These are phyloP conservation scores for Lichtheimia ornata DNA, from an alignment of 371 early-diverging fungal species.

Conservation along the genomic window DNA sequence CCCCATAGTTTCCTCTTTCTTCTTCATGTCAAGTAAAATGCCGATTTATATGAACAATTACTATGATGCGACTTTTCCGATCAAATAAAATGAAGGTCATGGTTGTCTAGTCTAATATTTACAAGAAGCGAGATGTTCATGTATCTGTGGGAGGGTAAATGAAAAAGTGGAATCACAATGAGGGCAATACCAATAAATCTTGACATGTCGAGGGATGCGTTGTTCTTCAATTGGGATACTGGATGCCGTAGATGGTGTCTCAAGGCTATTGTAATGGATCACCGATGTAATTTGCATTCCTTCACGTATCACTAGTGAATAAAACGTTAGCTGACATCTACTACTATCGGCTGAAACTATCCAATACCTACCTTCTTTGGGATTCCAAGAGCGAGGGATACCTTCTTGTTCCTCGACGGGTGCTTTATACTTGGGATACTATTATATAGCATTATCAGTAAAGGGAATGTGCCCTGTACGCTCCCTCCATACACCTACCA, in stretches of 20 bases:
- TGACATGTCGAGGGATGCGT: conserved; percentile 22
- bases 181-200: conserved; percentile 42
- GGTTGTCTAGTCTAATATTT: no score
- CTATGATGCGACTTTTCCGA: no score
- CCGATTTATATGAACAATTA: no score
- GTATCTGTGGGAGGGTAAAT: conserved; percentile 11
- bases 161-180: conserved; percentile 25
- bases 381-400: conserved; percentile 45
- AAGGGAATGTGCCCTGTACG: neutral
- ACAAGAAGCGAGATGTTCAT: conserved; percentile 13
- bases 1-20: no score
- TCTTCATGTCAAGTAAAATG: no score
- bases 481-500: conserved; percentile 24
- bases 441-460: neutral
- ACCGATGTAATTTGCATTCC: conserved; percentile 40
- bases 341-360: neutral
- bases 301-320: conserved; percentile 27
- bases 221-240: conserved; percentile 28
- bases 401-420: conserved; percentile 15
- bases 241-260: conserved; percentile 34
- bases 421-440: conserved; percentile 42
- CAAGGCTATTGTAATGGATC: conserved; percentile 35
- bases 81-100: no score
- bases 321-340: neutral
- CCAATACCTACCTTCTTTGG: conserved; percentile 34